Evolutionary conservation across 768 basidiomycete genomes (phyloP).

Genomic region (Termitomyces titanicus): DNA sequence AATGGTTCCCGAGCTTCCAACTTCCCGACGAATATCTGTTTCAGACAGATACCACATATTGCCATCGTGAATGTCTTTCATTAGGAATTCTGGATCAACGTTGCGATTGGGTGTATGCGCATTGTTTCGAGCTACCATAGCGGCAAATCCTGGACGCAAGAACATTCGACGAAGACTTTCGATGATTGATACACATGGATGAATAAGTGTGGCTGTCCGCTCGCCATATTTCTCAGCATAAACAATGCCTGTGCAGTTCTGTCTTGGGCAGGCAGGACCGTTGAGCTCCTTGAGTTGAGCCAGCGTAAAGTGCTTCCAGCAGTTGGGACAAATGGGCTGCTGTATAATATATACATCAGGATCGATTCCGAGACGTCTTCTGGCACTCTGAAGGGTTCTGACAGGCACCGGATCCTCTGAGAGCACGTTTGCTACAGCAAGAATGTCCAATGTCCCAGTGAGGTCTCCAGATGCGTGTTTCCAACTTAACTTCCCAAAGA

Average conservation of each 20-base stretch:
- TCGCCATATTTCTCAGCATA: background rate
- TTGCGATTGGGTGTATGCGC: background rate
- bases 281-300: background rate
- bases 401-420: background rate
- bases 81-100: too few relatives aligned
- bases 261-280: background rate
- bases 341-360: too few relatives aligned
- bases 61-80: too few relatives aligned
- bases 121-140: background rate
- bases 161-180: conserved; percentile 5
- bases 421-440: background rate
- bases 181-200: conserved; percentile 5
- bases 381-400: too few relatives aligned
- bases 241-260: background rate
- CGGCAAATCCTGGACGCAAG: background rate
- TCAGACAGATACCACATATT: too few relatives aligned
- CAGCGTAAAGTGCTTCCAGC: conserved; percentile 5
- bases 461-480: background rate
- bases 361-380: too few relatives aligned
- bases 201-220: background rate
- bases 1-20: background rate
- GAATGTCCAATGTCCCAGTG: background rate
- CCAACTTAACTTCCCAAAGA: background rate
- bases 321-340: background rate
- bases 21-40: too few relatives aligned